Conservation (phyloP, 1,284 basidiomycete species). For the Ustilago tritici region DNA sequence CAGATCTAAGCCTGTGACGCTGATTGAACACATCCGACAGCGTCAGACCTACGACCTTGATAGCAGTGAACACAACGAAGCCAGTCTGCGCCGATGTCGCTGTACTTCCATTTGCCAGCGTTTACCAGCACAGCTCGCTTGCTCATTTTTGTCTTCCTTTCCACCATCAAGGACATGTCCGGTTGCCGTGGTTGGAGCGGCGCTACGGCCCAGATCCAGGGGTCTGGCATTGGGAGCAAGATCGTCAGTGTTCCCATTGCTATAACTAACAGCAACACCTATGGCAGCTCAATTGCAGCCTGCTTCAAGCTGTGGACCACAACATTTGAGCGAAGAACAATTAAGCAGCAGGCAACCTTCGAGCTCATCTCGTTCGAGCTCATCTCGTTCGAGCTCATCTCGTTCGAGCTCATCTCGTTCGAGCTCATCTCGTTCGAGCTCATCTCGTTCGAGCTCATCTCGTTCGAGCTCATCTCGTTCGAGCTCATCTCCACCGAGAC, state of each 20-base stretch:
- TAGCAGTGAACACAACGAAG: too few species aligned
- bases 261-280: conserved; percentile 14
- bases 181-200: conserved; percentile 33
- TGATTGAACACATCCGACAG: too few species aligned
- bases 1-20: too few species aligned
- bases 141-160: conserved; percentile 59
- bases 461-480: too few species aligned
- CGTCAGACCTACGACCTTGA: too few species aligned
- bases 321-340: conserved; percentile 13
- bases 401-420: too few species aligned
- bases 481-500: conserved; percentile 98
- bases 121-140: not conserved
- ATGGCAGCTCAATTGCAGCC: conserved; percentile 14
- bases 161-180: conserved; percentile 60
- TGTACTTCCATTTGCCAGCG: too few species aligned
- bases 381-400: too few species aligned
- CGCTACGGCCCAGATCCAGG: conserved; percentile 2
- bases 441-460: too few species aligned
- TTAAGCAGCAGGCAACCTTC: conserved; percentile 94
- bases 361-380: conserved; percentile 99
- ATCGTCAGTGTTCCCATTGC: conserved; percentile 47
- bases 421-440: too few species aligned
- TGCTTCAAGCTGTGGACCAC: conserved; percentile 20
- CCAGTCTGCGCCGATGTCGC: too few species aligned
- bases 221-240: conserved; percentile 17